Conservation (phyloP, 306 rosid species). For the Sindora glabra region DNA sequence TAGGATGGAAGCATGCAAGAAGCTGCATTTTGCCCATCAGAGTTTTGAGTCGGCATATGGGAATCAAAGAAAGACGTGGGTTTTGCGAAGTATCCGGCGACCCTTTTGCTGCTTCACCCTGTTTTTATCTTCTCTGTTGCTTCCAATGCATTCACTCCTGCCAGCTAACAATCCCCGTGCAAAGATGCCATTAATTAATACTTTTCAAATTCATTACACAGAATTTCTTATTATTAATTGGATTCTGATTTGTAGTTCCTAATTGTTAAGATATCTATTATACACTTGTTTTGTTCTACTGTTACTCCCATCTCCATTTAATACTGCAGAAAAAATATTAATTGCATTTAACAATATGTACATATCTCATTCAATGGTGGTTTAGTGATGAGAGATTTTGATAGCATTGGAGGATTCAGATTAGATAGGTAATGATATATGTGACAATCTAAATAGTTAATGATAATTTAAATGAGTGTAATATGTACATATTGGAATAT, state of each 20-base stretch:
- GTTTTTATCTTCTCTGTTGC: constrained; percentile 5
- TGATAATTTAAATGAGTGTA: too few species aligned
- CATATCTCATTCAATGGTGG: too few species aligned
- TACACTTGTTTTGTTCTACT: background rate
- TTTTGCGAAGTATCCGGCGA: constrained; percentile 66
- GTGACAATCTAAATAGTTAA: too few species aligned
- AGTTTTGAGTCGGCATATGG: constrained; percentile 15
- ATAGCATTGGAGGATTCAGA: too few species aligned
- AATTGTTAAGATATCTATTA: constrained; percentile 11
- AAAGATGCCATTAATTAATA: background rate
- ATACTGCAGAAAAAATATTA: too few species aligned
- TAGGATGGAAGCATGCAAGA: constrained; percentile 36
- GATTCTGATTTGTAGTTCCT: constrained; percentile 17
- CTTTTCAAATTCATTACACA: background rate
- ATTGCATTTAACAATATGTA: too few species aligned
- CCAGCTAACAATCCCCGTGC: constrained; percentile 68
- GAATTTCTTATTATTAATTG: constrained; percentile 8
- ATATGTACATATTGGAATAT: too few species aligned
- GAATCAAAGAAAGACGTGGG: constrained; percentile 73
- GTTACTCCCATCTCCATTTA: constrained; percentile 22
- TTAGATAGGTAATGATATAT: too few species aligned
- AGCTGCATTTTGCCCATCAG: constrained; percentile 16
- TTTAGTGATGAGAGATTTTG: too few species aligned
- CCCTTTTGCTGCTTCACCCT: constrained; percentile 30
- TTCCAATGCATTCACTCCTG: constrained; percentile 25